Conservation (phyloP, 345 rosid genomes). For the Pelargonium nanum region DNA sequence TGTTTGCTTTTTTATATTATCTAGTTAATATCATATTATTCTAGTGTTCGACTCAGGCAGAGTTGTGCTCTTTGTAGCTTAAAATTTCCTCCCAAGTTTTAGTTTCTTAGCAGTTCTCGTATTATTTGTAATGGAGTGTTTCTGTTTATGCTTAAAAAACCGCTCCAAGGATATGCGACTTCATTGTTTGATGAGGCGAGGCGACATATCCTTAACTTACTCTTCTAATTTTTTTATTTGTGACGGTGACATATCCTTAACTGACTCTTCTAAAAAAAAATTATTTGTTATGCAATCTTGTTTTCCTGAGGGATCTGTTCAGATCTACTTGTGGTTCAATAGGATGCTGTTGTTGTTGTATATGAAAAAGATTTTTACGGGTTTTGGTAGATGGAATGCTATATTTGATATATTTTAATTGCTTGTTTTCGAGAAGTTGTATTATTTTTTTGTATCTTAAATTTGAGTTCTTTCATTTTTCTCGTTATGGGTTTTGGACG, state of each 20-base stretch:
- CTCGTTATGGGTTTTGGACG: neutral
- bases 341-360: neutral
- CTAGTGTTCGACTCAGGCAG: slow-evolving; percentile 6
- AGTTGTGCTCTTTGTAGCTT: slow-evolving; percentile 11
- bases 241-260: neutral
- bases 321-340: neutral
- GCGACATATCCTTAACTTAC: slow-evolving; percentile 2
- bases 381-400: neutral
- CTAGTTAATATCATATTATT: too few species aligned
- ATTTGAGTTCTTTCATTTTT: too few species aligned
- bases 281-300: neutral
- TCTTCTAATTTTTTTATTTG: neutral
- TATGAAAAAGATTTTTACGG: neutral
- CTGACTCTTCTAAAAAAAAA: neutral
- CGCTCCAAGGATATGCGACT: slow-evolving; percentile 31
- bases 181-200: slow-evolving; percentile 41
- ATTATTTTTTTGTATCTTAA: neutral
- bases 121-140: slow-evolving; percentile 26
- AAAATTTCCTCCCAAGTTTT: neutral
- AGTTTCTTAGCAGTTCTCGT: slow-evolving; percentile 2
- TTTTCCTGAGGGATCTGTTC: neutral
- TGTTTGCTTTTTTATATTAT: neutral
- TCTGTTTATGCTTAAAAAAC: slow-evolving; percentile 28
- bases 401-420: neutral
- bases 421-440: neutral